phyloP scores from a whole-genome alignment of 2,329 filamentous ascomycete genomes.

The Penicillium italicum region DNA sequence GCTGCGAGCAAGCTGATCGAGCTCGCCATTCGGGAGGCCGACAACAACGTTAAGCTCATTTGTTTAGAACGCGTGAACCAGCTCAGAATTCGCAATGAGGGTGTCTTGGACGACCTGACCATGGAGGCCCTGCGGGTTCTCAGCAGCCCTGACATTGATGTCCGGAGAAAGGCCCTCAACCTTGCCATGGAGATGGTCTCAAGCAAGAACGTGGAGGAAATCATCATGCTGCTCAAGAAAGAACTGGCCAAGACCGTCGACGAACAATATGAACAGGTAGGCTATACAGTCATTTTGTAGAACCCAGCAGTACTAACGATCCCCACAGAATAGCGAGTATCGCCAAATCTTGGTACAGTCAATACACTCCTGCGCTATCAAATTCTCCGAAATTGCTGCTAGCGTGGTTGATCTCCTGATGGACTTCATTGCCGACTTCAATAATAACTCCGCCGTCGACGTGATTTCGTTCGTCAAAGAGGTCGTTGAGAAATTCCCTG shows the following conservation, averaged over 20 bases:
- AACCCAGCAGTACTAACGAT: slow-evolving; percentile 19
- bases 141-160: slow-evolving; percentile 92
- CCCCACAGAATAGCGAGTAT: slow-evolving; percentile 72
- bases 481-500: slow-evolving; percentile 96
- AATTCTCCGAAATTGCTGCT: slow-evolving; percentile 95
- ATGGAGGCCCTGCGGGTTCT: slow-evolving; percentile 97
- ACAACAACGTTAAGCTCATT: slow-evolving; percentile 99
- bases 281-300: not conserved
- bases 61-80: slow-evolving; percentile 92
- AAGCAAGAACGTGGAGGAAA: slow-evolving; percentile 97
- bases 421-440: slow-evolving; percentile 99
- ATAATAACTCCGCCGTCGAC: slow-evolving; percentile 92
- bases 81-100: slow-evolving; percentile 80
- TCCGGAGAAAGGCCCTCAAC: slow-evolving; percentile 82
- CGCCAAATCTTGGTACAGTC: slow-evolving; percentile 92
- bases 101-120: slow-evolving; percentile 84
- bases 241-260: slow-evolving; percentile 96
- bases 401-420: slow-evolving; percentile 95
- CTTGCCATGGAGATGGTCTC: slow-evolving; percentile 97
- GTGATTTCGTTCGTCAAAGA: slow-evolving; percentile 99
- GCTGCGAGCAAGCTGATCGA: slow-evolving; percentile 96
- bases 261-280: slow-evolving; percentile 90
- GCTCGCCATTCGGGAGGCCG: slow-evolving; percentile 91
- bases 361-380: slow-evolving; percentile 98
- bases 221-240: slow-evolving; percentile 93